These are phyloP conservation scores for Saccharomyces hybrid DNA, from an alignment of 1,139 yeast genomes.

Conservation along the genomic window DNA sequence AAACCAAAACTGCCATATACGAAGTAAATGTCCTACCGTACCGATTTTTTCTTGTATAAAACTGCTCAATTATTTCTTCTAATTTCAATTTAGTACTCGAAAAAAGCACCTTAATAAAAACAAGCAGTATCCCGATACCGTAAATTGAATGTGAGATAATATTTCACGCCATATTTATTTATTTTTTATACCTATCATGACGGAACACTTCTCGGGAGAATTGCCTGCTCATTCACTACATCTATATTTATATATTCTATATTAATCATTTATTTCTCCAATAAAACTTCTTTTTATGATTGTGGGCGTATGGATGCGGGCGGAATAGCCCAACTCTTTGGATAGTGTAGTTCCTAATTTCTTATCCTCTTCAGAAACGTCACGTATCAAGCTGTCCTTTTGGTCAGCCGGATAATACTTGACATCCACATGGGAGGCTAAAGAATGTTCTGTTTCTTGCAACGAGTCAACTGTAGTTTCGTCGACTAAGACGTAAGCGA, in stretches of 20 bases:
- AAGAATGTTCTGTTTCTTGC: constrained; percentile 27
- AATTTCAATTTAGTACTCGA: not conserved
- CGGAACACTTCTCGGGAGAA: not conserved
- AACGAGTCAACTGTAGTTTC: constrained; percentile 35
- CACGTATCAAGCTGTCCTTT: constrained; percentile 32
- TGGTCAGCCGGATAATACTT: constrained; percentile 39
- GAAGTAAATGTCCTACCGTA: not conserved
- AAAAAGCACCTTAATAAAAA: not conserved
- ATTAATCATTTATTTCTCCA: not conserved
- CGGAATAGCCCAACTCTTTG: constrained; percentile 21
- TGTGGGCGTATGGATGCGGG: constrained; percentile 10
- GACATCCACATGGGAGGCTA: constrained; percentile 34
- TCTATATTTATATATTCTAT: constrained; percentile 2
- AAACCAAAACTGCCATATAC: constrained; percentile 16
- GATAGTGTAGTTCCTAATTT: constrained; percentile 30
- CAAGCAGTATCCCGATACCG: not conserved
- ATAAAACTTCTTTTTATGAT: constrained; percentile 5
- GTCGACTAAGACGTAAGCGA: constrained; percentile 39
- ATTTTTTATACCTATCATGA: not conserved
- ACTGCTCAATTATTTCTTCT: not conserved
- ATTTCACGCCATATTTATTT: not conserved
- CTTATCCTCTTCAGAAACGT: constrained; percentile 35
- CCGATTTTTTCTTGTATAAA: not conserved
- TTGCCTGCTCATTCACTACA: not conserved
- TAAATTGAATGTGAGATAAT: not conserved